Percentiles rank a stretch among this genome's conserved stretches.
Evolutionary conservation across 176 grass and related monocot species (phyloP).

Genomic region (Aechmea fasciata): DNA sequence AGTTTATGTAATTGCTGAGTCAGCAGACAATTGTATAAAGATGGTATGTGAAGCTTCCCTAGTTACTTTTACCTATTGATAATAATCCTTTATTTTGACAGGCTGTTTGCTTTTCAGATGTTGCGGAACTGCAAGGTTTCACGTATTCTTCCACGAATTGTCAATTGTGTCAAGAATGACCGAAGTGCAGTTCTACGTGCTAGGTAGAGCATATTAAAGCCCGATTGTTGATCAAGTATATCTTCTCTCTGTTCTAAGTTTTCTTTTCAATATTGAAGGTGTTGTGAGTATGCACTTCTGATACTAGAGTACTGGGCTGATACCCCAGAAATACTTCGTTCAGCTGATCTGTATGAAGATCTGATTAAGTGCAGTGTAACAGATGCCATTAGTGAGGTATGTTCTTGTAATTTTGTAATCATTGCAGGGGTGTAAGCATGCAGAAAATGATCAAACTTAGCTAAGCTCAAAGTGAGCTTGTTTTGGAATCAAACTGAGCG

Average conservation of each 20-base stretch:
- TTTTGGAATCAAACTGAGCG: no score
- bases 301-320: constrained; percentile 82
- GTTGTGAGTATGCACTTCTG: constrained; percentile 81
- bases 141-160: constrained; percentile 69
- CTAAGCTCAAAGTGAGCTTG: no score
- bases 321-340: constrained; percentile 82
- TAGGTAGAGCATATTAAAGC: constrained; percentile 31
- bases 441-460: no score
- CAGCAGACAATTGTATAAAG: constrained; percentile 90
- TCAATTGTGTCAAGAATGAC: constrained; percentile 76
- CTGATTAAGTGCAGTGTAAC: constrained; percentile 79
- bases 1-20: constrained; percentile 73
- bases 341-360: constrained; percentile 67
- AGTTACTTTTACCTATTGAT: constrained; percentile 17
- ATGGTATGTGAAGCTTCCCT: constrained; percentile 35
- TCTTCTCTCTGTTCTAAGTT: constrained; percentile 7
- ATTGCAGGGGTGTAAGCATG: no score
- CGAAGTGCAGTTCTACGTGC: constrained; percentile 62
- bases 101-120: constrained; percentile 35
- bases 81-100: constrained; percentile 17
- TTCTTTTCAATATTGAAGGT: constrained; percentile 34
- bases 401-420: not conserved
- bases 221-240: not conserved
- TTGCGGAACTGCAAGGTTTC: constrained; percentile 87
- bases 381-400: constrained; percentile 85